Base-by-base conservation (phyloP, 75 land plant species). In the Cryptomeria japonica region DNA sequence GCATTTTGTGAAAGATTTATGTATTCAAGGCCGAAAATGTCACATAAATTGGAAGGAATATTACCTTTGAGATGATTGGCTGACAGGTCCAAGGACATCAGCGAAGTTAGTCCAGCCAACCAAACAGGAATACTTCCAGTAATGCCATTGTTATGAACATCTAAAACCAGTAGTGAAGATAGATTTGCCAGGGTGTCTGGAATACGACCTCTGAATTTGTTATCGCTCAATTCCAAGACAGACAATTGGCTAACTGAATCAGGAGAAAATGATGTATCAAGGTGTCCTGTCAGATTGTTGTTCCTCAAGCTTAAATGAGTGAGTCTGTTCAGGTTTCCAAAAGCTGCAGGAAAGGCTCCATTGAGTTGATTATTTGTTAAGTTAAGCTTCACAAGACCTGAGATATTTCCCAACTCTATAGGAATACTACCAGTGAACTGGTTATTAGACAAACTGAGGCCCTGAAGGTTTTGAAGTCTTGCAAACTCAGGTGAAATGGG, bases 321-420 rank as follows among this genome's bases (percentile, higher is more conserved):
- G 9, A 95, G 88, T 19, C 89, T 89, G 41, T 88, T 86, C 18
- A 93, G 86, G 41, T 87, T 86, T 38, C 90, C 91, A 25, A 94
- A 8, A 37, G 90, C 86, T 10, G 87, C 16, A 5, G 96, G 96
- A 37, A 95, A 28, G 18, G 88, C 34, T 14, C 96, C 96, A 2
- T 90, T 73, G 13, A 95, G 89, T 68, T 61, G 28, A 56, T 95
- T 95, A 70, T 85, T 41, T 10, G 94, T 87, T 6, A 95, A 73
- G 49, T 94, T 93, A 31, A 95, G 93, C 93, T 90, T 91, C 41
- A 92, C 95, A 16, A 95, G 89, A 61, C 89, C 87, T 18, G 92
- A 82, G 44, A 86, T 42, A 38, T 89, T 44, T n/a, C 89, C 88
- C 4, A 91, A 34, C 37, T 82, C 86, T 15, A 87, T n/a, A 9